Conservation (phyloP, 2,329 filamentous ascomycete genomes). For the Reticulascus tulasneorum region DNA sequence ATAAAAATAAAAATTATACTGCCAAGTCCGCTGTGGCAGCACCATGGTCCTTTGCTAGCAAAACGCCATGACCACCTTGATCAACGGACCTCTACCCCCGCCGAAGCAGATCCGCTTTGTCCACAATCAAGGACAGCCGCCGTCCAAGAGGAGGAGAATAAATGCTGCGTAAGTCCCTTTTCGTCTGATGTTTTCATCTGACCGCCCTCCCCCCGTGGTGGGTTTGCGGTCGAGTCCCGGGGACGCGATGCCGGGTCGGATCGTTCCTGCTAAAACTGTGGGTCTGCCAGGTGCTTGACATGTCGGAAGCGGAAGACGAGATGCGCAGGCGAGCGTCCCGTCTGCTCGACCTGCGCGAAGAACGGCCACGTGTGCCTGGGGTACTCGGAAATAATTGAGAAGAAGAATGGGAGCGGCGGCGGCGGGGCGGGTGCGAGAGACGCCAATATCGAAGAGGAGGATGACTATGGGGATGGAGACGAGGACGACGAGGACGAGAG, state of each 20-base stretch:
- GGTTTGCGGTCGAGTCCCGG: not conserved
- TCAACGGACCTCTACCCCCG: conserved; percentile 37
- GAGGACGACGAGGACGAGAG: conserved; percentile 30
- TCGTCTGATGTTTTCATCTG: not conserved
- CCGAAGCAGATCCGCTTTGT: conserved; percentile 72
- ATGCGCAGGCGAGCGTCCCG: conserved; percentile 69
- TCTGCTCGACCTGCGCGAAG: conserved; percentile 68
- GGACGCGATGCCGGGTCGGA: not conserved
- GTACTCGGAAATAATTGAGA: conserved; percentile 54
- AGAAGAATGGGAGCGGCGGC: conserved; percentile 30
- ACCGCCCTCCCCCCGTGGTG: not conserved
- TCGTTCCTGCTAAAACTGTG: conserved; percentile 6
- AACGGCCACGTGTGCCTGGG: conserved; percentile 67
- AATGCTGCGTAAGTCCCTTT: conserved; percentile 67
- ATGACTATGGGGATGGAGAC: conserved; percentile 25
- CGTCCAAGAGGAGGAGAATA: conserved; percentile 73
- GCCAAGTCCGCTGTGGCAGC: too few species aligned
- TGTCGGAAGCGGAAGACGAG: conserved; percentile 74
- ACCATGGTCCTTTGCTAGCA: conserved; percentile 12
- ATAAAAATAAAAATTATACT: too few species aligned
- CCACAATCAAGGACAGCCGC: conserved; percentile 76
- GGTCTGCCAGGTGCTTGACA: conserved; percentile 55
- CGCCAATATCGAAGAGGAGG: conserved; percentile 20
- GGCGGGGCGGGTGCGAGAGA: conserved; percentile 8
- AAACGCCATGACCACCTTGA: conserved; percentile 22